A percentile compares a stretch with the other conserved stretches of the same genome.
Evolutionary conservation across 495 filamentous ascomycete genomes (phyloP).

Genomic region (Cercophora samala): DNA sequence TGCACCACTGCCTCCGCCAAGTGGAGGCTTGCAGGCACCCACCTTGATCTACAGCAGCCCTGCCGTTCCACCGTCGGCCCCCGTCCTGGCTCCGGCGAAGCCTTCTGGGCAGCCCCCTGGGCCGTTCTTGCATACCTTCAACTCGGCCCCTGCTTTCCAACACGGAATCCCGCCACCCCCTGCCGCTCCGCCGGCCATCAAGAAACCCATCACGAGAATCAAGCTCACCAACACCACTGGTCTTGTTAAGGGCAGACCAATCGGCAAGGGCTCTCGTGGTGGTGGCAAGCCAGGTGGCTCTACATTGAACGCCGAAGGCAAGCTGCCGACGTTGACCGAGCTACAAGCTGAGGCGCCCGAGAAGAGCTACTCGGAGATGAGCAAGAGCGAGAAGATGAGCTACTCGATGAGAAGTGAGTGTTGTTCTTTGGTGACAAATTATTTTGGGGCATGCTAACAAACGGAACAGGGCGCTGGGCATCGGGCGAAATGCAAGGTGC

Average conservation of each 20-base stretch:
- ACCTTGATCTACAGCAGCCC: constrained; percentile 24
- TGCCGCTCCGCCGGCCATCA: constrained; percentile 26
- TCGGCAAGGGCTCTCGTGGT: constrained; percentile 19
- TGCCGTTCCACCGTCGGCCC: constrained; percentile 2
- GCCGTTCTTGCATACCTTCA: constrained; percentile 34
- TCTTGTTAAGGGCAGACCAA: constrained; percentile 17
- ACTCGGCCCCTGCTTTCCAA: constrained; percentile 23
- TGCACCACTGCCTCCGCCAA: constrained; percentile 18
- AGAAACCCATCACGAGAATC: constrained; percentile 35
- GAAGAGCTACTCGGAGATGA: constrained; percentile 50
- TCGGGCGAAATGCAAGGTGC: constrained; percentile 48
- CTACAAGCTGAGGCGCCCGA: constrained; percentile 18
- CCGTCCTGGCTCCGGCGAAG: constrained; percentile 17
- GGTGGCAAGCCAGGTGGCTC: constrained; percentile 3
- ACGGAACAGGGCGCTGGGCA: constrained; percentile 44
- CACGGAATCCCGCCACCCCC: constrained; percentile 22
- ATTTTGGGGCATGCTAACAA: constrained; percentile 25
- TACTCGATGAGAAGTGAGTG: constrained; percentile 48
- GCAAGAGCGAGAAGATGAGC: constrained; percentile 53
- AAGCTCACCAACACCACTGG: constrained; percentile 31
- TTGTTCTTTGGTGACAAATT: not conserved
- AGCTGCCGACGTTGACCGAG: constrained; percentile 4
- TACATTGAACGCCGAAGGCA: constrained; percentile 11
- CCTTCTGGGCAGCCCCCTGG: constrained; percentile 14
- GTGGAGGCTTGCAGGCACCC: constrained; percentile 23